phyloP scores from a whole-genome alignment of 2,329 filamentous ascomycete species.

The Fusarium bulbicola region DNA sequence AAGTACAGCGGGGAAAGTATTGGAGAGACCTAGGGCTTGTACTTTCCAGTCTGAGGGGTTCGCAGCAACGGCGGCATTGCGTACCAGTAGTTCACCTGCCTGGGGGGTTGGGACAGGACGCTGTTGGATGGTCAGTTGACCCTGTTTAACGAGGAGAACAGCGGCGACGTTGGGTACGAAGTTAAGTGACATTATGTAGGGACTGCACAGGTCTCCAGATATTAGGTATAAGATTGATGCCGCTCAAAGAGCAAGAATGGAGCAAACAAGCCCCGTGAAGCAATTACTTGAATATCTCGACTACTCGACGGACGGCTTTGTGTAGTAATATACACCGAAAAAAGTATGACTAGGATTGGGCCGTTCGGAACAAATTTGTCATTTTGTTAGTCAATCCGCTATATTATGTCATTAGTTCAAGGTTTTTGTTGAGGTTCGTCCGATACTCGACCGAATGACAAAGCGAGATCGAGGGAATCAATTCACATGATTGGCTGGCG shows the following conservation, averaged over 20 bases:
- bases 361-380: not conserved
- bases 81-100: not conserved
- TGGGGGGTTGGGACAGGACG: not conserved
- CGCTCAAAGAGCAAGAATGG: not conserved
- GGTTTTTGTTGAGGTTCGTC: not conserved
- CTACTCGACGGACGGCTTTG: not conserved
- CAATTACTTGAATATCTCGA: rapidly evolving
- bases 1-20: slow-evolving; percentile 26
- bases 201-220: rapidly evolving
- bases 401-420: too few species aligned
- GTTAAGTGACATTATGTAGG: not conserved
- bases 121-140: not conserved
- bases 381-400: not conserved
- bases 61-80: slow-evolving; percentile 42
- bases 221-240: rapidly evolving
- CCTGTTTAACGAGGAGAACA: not conserved
- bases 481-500: not conserved
- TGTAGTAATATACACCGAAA: not conserved
- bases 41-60: slow-evolving; percentile 51
- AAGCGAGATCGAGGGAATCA: not conserved
- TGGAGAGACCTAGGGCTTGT: slow-evolving; percentile 40
- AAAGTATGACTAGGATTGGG: not conserved
- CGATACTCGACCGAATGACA: not conserved
- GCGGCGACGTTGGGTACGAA: not conserved
- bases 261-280: not conserved